Evolutionary conservation across 257 asterid genomes (phyloP).

Genomic region (Gentiana macrophylla): DNA sequence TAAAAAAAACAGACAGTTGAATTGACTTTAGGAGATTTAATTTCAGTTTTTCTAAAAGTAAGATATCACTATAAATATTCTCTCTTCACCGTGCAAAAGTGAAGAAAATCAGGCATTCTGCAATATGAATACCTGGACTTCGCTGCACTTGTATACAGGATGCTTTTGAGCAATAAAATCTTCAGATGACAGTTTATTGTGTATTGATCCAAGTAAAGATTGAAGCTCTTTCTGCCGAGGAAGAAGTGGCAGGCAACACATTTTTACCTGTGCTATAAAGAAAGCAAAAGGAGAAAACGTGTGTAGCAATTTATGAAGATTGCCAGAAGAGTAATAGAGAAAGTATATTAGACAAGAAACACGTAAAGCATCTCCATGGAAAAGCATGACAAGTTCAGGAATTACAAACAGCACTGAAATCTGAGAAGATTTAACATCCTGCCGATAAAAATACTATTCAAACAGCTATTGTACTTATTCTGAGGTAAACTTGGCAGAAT

Average conservation of each 20-base stretch:
- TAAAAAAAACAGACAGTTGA: too few relatives aligned
- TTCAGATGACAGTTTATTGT: conserved; percentile 45
- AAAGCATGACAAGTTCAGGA: background rate
- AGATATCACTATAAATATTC: too few relatives aligned
- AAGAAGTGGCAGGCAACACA: conserved; percentile 59
- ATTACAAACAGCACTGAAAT: background rate
- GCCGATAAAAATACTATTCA: background rate
- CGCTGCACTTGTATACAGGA: conserved; percentile 74
- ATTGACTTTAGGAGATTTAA: too few relatives aligned
- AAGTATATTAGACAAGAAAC: too few relatives aligned
- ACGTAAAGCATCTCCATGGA: background rate
- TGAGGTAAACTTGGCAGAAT: too few relatives aligned
- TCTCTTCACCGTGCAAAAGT: background rate
- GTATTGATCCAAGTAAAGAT: conserved; percentile 56
- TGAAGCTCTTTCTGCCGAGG: conserved; percentile 57
- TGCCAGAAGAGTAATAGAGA: background rate
- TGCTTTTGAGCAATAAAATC: conserved; percentile 40
- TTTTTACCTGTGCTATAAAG: conserved; percentile 42
- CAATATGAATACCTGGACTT: conserved; percentile 45
- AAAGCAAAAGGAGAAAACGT: conserved; percentile 1
- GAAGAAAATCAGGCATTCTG: conserved; percentile 1
- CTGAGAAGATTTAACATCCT: background rate
- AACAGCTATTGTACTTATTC: too few relatives aligned
- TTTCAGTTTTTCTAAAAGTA: too few relatives aligned
- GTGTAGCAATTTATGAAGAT: background rate